A percentile compares a stretch with the other conserved stretches of the same genome.
phyloP scores from a whole-genome alignment of 2,329 filamentous ascomycete species.

The Botryotinia calthae region DNA sequence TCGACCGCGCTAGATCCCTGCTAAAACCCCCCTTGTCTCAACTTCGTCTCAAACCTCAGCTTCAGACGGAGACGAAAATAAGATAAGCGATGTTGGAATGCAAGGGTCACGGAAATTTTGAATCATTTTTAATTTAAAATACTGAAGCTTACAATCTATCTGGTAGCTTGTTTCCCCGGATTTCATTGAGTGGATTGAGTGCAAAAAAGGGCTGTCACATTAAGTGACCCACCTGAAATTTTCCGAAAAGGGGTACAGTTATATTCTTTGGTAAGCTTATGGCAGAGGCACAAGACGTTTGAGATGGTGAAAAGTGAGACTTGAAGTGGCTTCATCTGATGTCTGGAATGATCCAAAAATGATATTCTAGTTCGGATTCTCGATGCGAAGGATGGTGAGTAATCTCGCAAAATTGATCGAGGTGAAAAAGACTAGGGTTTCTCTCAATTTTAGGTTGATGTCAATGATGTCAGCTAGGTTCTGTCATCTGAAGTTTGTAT shows the following conservation, averaged over 20 bases:
- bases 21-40: constrained; percentile 19
- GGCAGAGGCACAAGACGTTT: not conserved
- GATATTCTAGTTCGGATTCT: not conserved
- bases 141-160: constrained; percentile 15
- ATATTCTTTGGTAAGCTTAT: too few relatives aligned
- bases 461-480: not conserved
- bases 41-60: constrained; percentile 13
- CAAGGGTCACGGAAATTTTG: not conserved
- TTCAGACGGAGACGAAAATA: not conserved
- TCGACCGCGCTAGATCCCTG: not conserved
- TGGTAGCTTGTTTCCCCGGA: constrained; percentile 19
- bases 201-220: not conserved
- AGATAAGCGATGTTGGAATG: constrained; percentile 14
- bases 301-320: constrained; percentile 4
- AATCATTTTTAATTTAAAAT: not conserved
- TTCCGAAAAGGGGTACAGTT: not conserved
- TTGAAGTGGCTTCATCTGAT: constrained; percentile 13
- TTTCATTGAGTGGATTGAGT: not conserved
- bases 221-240: not conserved
- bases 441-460: not conserved
- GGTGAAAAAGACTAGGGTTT: not conserved
- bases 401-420: not conserved
- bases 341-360: not conserved
- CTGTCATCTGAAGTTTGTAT: constrained; percentile 14
- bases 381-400: not conserved